Evolutionary conservation across 768 basidiomycete genomes (phyloP).

Genomic region (Hericium coralloides): DNA sequence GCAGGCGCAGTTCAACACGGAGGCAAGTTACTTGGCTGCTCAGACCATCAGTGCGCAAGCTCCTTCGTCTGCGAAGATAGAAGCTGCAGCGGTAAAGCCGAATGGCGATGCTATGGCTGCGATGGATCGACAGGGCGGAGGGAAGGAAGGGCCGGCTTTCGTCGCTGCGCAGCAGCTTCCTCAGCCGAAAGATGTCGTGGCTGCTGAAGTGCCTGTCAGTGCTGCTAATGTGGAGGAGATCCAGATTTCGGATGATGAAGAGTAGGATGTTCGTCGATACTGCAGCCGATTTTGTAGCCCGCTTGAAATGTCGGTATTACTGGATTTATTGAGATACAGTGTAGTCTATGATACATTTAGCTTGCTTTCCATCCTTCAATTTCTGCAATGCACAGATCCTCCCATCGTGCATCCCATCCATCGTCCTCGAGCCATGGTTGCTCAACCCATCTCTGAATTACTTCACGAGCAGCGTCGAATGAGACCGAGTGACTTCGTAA

Average conservation of each 20-base stretch:
- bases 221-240: slow-evolving; percentile 72
- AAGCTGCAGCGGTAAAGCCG: slow-evolving; percentile 19
- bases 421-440: slow-evolving; percentile 59
- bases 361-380: slow-evolving; percentile 55
- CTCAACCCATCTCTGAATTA: slow-evolving; percentile 57
- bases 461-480: slow-evolving; percentile 60
- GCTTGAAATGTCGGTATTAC: too few relatives aligned
- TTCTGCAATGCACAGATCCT: slow-evolving; percentile 70
- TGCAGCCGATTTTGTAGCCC: too few relatives aligned
- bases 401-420: slow-evolving; percentile 68
- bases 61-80: slow-evolving; percentile 36
- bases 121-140: slow-evolving; percentile 54
- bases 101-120: slow-evolving; percentile 76
- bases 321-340: neutral
- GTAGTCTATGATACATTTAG: neutral
- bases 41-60: slow-evolving; percentile 74
- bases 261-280: slow-evolving; percentile 21
- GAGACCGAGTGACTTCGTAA: slow-evolving; percentile 58
- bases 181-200: slow-evolving; percentile 29
- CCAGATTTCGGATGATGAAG: slow-evolving; percentile 81
- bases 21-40: slow-evolving; percentile 86
- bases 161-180: slow-evolving; percentile 61
- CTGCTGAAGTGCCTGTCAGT: slow-evolving; percentile 21
- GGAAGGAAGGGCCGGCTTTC: slow-evolving; percentile 55
- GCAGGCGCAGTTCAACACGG: slow-evolving; percentile 98